phyloP scores from a whole-genome alignment of 331 rosid species.

The Saraca asoca region DNA sequence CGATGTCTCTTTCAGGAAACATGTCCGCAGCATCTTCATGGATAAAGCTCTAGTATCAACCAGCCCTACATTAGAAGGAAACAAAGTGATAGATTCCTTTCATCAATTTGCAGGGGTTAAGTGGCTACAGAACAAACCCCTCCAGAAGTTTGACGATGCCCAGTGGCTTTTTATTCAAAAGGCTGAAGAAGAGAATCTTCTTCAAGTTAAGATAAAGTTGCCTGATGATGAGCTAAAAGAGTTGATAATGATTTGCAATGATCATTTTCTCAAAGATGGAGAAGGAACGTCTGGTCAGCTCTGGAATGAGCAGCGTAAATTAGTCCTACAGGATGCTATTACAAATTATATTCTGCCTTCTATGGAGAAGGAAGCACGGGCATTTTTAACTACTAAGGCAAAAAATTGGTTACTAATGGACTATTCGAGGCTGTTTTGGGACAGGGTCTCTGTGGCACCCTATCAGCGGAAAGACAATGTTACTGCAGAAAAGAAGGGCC shows the following conservation, averaged over 20 bases:
- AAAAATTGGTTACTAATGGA: conserved; percentile 43
- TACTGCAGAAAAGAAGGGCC: conserved; percentile 19
- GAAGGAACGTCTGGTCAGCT: conserved; percentile 34
- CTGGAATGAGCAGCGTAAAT: conserved; percentile 53
- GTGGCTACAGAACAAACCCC: conserved; percentile 52
- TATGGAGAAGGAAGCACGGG: conserved; percentile 53
- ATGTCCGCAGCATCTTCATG: conserved; percentile 43
- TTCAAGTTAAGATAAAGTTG: conserved; percentile 43
- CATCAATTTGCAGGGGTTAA: conserved; percentile 46
- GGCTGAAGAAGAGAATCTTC: conserved; percentile 53
- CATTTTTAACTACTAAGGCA: conserved; percentile 40
- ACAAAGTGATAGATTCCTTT: conserved; percentile 35
- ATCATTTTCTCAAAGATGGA: conserved; percentile 35
- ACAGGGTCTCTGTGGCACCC: conserved; percentile 46
- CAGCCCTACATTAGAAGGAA: conserved; percentile 45
- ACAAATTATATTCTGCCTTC: conserved; percentile 47
- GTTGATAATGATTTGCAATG: conserved; percentile 33
- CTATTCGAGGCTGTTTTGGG: conserved; percentile 49
- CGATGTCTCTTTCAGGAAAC: conserved; percentile 43
- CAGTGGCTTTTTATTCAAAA: conserved; percentile 53
- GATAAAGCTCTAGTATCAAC: conserved; percentile 46
- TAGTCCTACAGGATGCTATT: conserved; percentile 44
- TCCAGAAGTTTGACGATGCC: conserved; percentile 45
- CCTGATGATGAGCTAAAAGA: conserved; percentile 37
- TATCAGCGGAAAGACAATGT: conserved; percentile 28